These are phyloP conservation scores for Yamadazyma pseudoaaseri DNA, from an alignment of 1,139 yeast species.

Conservation along the genomic window DNA sequence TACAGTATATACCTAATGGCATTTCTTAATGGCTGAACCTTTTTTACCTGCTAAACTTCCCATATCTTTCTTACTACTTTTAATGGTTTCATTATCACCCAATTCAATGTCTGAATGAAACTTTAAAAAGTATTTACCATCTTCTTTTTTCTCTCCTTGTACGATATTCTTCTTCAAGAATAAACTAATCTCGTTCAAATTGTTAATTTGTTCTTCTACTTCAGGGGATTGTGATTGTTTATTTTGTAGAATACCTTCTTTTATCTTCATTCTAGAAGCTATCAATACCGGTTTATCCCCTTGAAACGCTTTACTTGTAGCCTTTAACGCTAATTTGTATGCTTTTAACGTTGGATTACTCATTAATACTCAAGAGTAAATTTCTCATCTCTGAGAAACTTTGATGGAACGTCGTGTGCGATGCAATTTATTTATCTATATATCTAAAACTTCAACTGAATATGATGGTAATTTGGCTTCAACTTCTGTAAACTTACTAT, in stretches of 20 bases:
- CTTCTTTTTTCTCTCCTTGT: slow-evolving; percentile 65
- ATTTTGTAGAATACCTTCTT: slow-evolving; percentile 53
- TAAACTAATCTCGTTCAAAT: slow-evolving; percentile 66
- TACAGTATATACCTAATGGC: slow-evolving; percentile 9
- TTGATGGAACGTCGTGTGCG: neutral
- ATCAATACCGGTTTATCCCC: slow-evolving; percentile 51
- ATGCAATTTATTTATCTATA: slow-evolving; percentile 2
- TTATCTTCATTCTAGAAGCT: slow-evolving; percentile 68
- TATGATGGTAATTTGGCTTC: slow-evolving; percentile 43
- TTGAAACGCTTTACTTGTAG: slow-evolving; percentile 66
- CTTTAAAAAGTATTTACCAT: slow-evolving; percentile 52
- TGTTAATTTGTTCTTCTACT: slow-evolving; percentile 52
- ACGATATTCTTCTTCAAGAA: slow-evolving; percentile 75
- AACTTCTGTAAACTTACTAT: slow-evolving; percentile 38
- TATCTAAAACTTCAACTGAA: slow-evolving; percentile 38
- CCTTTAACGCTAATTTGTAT: slow-evolving; percentile 68
- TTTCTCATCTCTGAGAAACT: neutral
- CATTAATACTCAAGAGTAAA: slow-evolving; percentile 2
- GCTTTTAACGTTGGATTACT: slow-evolving; percentile 43
- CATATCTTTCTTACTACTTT: slow-evolving; percentile 30
- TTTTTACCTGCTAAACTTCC: slow-evolving; percentile 45
- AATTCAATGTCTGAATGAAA: slow-evolving; percentile 82
- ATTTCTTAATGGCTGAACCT: slow-evolving; percentile 17
- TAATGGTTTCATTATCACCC: slow-evolving; percentile 75
- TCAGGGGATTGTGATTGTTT: slow-evolving; percentile 29